phyloP scores from a whole-genome alignment of 257 asterid species.

The Plantago elongata region DNA sequence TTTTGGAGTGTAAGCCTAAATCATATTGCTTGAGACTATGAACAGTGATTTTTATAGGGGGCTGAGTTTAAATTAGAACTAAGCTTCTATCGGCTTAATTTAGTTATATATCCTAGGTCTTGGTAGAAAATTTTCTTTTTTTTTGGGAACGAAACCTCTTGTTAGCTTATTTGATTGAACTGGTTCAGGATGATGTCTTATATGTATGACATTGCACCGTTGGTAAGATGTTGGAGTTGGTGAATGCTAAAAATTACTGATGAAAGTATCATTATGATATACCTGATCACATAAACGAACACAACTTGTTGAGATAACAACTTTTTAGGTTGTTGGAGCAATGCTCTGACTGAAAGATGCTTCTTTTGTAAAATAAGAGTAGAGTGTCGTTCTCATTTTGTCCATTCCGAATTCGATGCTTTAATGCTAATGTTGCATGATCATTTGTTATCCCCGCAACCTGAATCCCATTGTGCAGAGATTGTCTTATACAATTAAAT shows the following conservation, averaged over 20 bases:
- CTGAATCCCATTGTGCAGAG: background rate
- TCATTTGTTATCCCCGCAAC: background rate
- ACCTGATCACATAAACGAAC: background rate
- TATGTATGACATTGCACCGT: background rate
- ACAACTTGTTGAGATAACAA: background rate
- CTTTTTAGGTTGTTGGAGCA: slow-evolving; percentile 1
- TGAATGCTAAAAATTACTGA: slow-evolving; percentile 4
- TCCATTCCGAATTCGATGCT: background rate
- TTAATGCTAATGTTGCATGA: background rate
- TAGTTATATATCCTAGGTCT: too few species aligned
- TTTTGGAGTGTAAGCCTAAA: slow-evolving; percentile 3
- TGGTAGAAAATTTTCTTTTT: too few species aligned
- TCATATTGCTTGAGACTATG: background rate
- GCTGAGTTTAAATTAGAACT: slow-evolving; percentile 18
- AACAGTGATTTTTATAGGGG: background rate
- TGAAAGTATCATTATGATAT: slow-evolving; percentile 7
- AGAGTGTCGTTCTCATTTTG: background rate
- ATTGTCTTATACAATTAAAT: background rate
- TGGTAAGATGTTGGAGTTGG: slow-evolving; percentile 4
- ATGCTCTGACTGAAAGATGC: background rate
- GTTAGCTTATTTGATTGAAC: background rate
- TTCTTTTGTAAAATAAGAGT: background rate
- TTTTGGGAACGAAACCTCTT: too few species aligned
- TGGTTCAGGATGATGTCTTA: slow-evolving; percentile 1
- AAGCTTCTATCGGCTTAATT: slow-evolving; percentile 7